phyloP scores from a whole-genome alignment of 768 basidiomycete species.

The Xerocomus brunneocitrinus region DNA sequence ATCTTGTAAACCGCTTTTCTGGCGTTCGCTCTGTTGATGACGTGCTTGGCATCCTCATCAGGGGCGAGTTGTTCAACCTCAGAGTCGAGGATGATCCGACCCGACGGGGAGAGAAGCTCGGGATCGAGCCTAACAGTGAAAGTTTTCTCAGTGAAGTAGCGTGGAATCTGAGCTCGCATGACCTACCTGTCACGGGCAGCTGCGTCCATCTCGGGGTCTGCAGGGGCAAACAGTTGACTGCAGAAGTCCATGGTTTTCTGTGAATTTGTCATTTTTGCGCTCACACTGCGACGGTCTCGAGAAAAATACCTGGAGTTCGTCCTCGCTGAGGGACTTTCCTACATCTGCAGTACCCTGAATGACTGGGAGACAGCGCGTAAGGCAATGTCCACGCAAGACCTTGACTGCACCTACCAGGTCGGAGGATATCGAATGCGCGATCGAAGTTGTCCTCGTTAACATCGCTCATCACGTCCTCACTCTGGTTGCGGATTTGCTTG shows the following conservation, averaged over 20 bases:
- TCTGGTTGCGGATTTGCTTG: constrained; percentile 11
- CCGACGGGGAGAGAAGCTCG: not conserved
- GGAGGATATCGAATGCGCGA: not conserved
- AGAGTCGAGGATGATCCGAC: not conserved
- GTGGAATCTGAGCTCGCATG: too few species aligned
- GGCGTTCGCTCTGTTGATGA: not conserved
- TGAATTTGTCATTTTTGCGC: not conserved
- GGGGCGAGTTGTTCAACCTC: not conserved
- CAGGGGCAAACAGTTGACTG: not conserved
- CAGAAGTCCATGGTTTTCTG: not conserved
- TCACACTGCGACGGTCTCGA: too few species aligned
- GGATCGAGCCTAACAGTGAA: not conserved
- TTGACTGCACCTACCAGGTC: not conserved
- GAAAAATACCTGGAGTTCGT: not conserved
- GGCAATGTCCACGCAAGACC: not conserved
- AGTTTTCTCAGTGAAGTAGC: not conserved
- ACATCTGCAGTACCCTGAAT: not conserved
- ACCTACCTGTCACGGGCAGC: not conserved
- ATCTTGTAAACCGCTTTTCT: not conserved
- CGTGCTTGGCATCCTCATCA: not conserved
- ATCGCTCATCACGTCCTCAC: constrained; percentile 3
- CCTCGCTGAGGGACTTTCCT: not conserved
- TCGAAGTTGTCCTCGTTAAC: constrained; percentile 12
- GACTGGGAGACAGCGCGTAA: not conserved
- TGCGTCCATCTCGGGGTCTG: not conserved